Evolutionary conservation across 225 moss, liverwort and hornwort species (phyloP), one percentile per base, ranked within the genome.

Genomic region (Polytrichum formosum): DNA sequence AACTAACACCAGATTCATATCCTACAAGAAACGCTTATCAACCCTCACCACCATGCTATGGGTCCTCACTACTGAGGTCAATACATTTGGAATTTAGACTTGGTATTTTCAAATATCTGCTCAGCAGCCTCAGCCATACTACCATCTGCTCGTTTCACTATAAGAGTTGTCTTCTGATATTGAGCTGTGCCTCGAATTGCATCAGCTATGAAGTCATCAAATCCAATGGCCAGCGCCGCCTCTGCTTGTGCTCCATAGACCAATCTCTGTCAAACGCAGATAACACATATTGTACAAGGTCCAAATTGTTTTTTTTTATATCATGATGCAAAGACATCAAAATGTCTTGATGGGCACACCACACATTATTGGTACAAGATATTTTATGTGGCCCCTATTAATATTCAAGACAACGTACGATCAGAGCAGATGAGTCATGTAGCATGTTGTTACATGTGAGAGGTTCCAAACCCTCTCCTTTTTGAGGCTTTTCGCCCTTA

Each of bases 191-290:
- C 97, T 78, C 94, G 80, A 31, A 98, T 98, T 23, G 88, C 92
- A 83, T 98, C 97, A 53, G 94, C 94, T 76, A 98, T 98, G 77
- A 94, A 98, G 73, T 94, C 94, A 67, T 94, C 97, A 76, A 94
- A 98, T 53, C 97, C 97, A 70, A 98, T 90, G 27, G 97, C 97
- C 27, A 94, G 87, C 18, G 94, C 94, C 70, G 97, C 88, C 79
- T 98, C 92, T 60, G 97, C 97, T 77, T 98, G 94, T 33, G 94
- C 94, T 73, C 94, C 92, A 76, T 98, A 98, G 23, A 98, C 97
- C 80, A 98, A 74, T 66, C 97, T 88, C 94, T 92, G 88, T 68
- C 77, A 21, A 29, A 54, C 55, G 31, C 19, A 61, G 61, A 75
- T 37, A 17, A 22, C 25, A 10, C 46, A 67, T 29, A 46, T 46